Evolutionary conservation across 805 yeast species (phyloP).

Genomic region (Schwanniomyces pseudopolymorphus): DNA sequence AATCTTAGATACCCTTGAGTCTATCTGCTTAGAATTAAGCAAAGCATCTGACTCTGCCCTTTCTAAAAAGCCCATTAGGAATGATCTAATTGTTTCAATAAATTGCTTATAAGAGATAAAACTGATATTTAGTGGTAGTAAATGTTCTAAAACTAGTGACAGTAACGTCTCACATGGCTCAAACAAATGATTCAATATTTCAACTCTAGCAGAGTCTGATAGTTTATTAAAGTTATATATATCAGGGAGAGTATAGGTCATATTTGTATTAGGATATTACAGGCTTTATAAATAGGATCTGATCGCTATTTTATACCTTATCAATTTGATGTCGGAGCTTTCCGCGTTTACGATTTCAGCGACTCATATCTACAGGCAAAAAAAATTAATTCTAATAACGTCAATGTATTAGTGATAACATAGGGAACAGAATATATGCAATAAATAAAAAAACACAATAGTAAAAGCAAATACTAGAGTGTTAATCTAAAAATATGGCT

Average conservation of each 20-base stretch:
- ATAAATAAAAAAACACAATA: background rate
- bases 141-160: slow-evolving; percentile 27
- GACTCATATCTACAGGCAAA: background rate
- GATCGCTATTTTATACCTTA: background rate
- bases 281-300: background rate
- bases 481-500: background rate
- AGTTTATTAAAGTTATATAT: slow-evolving; percentile 18
- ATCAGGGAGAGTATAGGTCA: slow-evolving; percentile 26
- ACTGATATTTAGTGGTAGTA: slow-evolving; percentile 13
- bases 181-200: slow-evolving; percentile 55
- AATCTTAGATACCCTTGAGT: slow-evolving; percentile 45
- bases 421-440: background rate
- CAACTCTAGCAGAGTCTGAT: slow-evolving; percentile 24
- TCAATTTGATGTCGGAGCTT: background rate
- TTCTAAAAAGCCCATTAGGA: slow-evolving; percentile 32
- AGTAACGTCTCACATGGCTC: slow-evolving; percentile 58
- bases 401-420: background rate
- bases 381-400: background rate
- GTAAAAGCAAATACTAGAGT: background rate
- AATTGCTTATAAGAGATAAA: slow-evolving; percentile 29
- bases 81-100: slow-evolving; percentile 45
- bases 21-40: slow-evolving; percentile 16
- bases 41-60: slow-evolving; percentile 20
- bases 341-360: background rate
- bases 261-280: background rate